phyloP scores from a whole-genome alignment of 768 basidiomycete species.

The Amanita phalloides region DNA sequence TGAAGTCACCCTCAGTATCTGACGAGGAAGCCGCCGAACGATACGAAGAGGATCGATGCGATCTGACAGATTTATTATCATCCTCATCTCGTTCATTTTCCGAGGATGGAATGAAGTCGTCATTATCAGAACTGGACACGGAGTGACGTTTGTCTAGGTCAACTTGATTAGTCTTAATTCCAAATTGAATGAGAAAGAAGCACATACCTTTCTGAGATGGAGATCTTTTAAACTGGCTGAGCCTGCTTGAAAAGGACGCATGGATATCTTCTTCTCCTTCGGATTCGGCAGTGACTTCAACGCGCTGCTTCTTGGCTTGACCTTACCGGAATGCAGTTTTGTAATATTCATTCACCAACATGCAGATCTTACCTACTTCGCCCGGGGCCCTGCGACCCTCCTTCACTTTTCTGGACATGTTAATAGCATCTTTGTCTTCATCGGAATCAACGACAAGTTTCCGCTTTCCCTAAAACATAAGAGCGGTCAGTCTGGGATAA shows the following conservation, averaged over 20 bases:
- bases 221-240: slow-evolving; percentile 59
- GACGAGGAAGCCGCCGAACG: slow-evolving; percentile 24
- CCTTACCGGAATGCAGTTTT: slow-evolving; percentile 17
- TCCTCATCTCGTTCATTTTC: slow-evolving; percentile 42
- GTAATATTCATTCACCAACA: neutral
- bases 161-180: neutral
- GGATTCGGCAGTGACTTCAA: slow-evolving; percentile 48
- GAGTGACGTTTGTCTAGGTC: slow-evolving; percentile 31
- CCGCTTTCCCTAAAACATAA: slow-evolving; percentile 19
- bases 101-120: slow-evolving; percentile 61
- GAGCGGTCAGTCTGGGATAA: neutral
- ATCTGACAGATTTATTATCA: slow-evolving; percentile 35
- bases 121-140: slow-evolving; percentile 36
- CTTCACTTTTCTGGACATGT: neutral
- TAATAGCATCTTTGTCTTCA: slow-evolving; percentile 28
- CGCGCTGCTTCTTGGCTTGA: slow-evolving; percentile 50
- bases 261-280: slow-evolving; percentile 31
- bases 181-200: neutral
- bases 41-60: slow-evolving; percentile 40
- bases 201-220: slow-evolving; percentile 41
- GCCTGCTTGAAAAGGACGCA: slow-evolving; percentile 43
- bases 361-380: neutral
- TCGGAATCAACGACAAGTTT: slow-evolving; percentile 71
- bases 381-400: neutral
- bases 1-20: slow-evolving; percentile 32